Conservation (phyloP, 495 filamentous ascomycete species). For the Usnea hakonensis region DNA sequence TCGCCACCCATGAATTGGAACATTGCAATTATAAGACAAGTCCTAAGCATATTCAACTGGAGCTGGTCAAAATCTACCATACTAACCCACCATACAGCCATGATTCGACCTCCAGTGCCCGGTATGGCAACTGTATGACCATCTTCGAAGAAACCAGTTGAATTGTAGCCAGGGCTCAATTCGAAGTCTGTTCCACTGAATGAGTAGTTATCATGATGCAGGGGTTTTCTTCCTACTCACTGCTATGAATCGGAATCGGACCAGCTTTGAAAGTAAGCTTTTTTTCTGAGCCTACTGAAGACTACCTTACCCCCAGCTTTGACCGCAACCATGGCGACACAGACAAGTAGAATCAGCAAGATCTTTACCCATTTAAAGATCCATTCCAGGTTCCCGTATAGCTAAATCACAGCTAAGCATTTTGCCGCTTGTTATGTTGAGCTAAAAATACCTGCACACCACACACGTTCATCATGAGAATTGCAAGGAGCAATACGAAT, state of each 20-base stretch:
- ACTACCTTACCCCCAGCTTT: constrained; percentile 24
- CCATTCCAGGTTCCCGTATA: constrained; percentile 31
- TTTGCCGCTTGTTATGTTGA: not conserved
- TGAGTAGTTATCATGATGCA: not conserved
- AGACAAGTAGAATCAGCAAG: constrained; percentile 20
- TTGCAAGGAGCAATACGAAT: constrained; percentile 21
- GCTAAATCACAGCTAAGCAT: constrained; percentile 6
- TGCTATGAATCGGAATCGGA: constrained; percentile 11
- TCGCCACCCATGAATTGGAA: constrained; percentile 41
- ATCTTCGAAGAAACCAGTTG: constrained; percentile 20
- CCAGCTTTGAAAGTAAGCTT: constrained; percentile 14
- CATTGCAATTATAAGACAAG: constrained; percentile 34
- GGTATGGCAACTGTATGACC: constrained; percentile 13
- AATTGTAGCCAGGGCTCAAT: constrained; percentile 22
- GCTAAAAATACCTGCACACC: constrained; percentile 22
- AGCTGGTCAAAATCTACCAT: not conserved
- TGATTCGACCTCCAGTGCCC: constrained; percentile 22
- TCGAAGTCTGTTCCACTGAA: constrained; percentile 10
- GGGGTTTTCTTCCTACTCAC: not conserved
- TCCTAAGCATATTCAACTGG: constrained; percentile 23
- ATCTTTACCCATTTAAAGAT: constrained; percentile 29
- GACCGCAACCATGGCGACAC: constrained; percentile 25
- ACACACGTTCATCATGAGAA: constrained; percentile 26
- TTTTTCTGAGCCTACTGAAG: not conserved
- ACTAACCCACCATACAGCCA: constrained; percentile 25